Conservation (phyloP, 2,329 filamentous ascomycete genomes). For the Neofusicoccum umdonicola region DNA sequence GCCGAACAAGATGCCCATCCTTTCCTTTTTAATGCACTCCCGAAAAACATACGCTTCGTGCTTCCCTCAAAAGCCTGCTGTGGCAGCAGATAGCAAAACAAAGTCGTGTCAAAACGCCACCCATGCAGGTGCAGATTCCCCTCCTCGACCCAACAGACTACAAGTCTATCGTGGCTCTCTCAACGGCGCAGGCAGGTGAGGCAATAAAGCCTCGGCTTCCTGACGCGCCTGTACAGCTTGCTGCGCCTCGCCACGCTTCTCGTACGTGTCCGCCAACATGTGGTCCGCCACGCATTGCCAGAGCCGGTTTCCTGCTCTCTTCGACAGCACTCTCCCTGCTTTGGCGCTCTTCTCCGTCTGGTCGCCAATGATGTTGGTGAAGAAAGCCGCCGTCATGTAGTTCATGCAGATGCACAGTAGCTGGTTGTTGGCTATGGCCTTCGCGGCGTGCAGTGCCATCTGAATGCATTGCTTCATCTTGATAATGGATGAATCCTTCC, state of each 20-base stretch:
- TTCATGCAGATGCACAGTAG: slow-evolving; percentile 80
- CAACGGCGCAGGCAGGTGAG: slow-evolving; percentile 26
- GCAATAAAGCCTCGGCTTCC: slow-evolving; percentile 38
- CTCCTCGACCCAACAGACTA: not conserved
- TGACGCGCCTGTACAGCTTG: slow-evolving; percentile 49
- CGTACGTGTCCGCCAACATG: slow-evolving; percentile 72
- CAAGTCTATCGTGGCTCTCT: slow-evolving; percentile 5
- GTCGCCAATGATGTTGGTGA: slow-evolving; percentile 72
- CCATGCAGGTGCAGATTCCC: not conserved
- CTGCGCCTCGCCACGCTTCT: slow-evolving; percentile 64
- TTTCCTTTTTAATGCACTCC: not conserved
- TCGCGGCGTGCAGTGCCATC: slow-evolving; percentile 67
- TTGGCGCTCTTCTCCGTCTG: slow-evolving; percentile 52
- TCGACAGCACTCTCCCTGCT: slow-evolving; percentile 53
- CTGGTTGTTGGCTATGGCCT: slow-evolving; percentile 69
- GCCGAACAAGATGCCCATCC: not conserved
- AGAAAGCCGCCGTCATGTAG: slow-evolving; percentile 81
- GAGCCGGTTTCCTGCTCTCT: slow-evolving; percentile 44
- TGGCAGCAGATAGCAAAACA: not conserved
- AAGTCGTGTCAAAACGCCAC: not conserved
- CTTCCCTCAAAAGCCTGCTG: not conserved
- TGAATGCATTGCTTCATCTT: slow-evolving; percentile 77
- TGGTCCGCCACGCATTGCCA: slow-evolving; percentile 68
- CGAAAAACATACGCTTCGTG: not conserved
- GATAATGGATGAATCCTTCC: slow-evolving; percentile 55